Evolutionary conservation across 768 basidiomycete genomes (phyloP).

Genomic region (Mycena crocata): DNA sequence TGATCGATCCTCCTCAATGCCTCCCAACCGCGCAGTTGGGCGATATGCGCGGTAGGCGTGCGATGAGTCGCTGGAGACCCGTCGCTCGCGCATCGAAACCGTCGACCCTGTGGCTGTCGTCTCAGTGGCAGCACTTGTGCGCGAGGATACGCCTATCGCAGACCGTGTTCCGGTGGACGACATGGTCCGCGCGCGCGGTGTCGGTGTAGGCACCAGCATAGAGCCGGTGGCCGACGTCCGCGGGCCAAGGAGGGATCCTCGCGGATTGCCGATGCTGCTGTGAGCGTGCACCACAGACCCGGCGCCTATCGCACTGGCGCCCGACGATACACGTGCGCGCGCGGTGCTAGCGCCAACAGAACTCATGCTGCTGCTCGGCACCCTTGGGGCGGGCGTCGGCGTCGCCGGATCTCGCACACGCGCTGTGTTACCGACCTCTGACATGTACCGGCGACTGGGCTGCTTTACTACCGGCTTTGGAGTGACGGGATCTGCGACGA

Average conservation of each 20-base stretch:
- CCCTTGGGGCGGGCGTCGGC: conserved; percentile 12
- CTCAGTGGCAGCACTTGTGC: conserved; percentile 8
- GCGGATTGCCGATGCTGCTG: conserved; percentile 26
- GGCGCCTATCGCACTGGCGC: conserved; percentile 6
- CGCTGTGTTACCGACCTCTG: conserved; percentile 31
- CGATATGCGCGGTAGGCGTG: conserved; percentile 22
- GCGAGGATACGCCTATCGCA: conserved; percentile 17
- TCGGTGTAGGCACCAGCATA: not conserved
- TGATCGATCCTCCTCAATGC: conserved; percentile 26
- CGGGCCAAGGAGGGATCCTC: conserved; percentile 15
- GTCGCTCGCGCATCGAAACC: conserved; percentile 25
- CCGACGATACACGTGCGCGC: conserved; percentile 23
- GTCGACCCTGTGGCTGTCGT: conserved; percentile 14
- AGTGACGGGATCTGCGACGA: conserved; percentile 12
- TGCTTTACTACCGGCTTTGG: conserved; percentile 9
- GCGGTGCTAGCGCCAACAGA: conserved; percentile 13
- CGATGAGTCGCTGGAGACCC: conserved; percentile 26
- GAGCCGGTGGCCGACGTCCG: conserved; percentile 16
- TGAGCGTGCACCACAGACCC: conserved; percentile 4
- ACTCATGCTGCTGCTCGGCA: conserved; percentile 18
- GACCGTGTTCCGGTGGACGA: conserved; percentile 10
- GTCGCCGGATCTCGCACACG: conserved; percentile 18
- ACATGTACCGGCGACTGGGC: conserved; percentile 25
- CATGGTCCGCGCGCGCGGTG: conserved; percentile 11
- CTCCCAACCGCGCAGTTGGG: conserved; percentile 13